These are phyloP conservation scores for Pseudocercospora fuligena DNA, from an alignment of 2,329 filamentous ascomycete species.

Conservation along the genomic window DNA sequence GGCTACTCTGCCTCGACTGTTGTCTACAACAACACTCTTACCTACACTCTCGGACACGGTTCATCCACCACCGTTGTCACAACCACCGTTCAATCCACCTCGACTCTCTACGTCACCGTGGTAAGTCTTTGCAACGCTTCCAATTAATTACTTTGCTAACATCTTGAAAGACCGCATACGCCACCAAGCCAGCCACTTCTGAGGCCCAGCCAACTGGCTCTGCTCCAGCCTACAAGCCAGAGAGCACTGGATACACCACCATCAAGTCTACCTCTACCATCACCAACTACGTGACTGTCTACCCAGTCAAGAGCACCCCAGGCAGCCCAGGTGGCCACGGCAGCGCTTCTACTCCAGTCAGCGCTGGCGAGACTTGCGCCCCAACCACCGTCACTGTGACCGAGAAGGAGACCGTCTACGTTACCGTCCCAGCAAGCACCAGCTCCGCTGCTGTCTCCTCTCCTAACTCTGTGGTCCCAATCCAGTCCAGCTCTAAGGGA, in stretches of 20 bases:
- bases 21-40: conserved; percentile 39
- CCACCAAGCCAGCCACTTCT: conserved; percentile 28
- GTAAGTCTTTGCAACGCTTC: conserved; percentile 10
- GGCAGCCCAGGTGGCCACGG: conserved; percentile 23
- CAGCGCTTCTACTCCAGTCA: conserved; percentile 18
- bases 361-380: conserved; percentile 31
- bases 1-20: conserved; percentile 32
- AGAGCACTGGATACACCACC: conserved; percentile 32
- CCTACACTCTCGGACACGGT: conserved; percentile 43
- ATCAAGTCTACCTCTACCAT: conserved; percentile 40
- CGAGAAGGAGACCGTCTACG: conserved; percentile 40
- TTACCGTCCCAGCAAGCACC: conserved; percentile 31
- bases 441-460: background rate
- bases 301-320: conserved; percentile 30
- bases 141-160: background rate
- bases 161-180: conserved; percentile 30
- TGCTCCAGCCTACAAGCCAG: conserved; percentile 6
- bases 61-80: conserved; percentile 41
- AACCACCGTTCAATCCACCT: conserved; percentile 43
- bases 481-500: conserved; percentile 30
- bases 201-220: conserved; percentile 19
- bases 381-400: conserved; percentile 42
- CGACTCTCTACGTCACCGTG: conserved; percentile 38
- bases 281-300: conserved; percentile 43
- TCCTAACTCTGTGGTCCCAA: conserved; percentile 25